Evolutionary conservation across 2,329 filamentous ascomycete species (phyloP).

Genomic region (Sporothrix variecibatus): DNA sequence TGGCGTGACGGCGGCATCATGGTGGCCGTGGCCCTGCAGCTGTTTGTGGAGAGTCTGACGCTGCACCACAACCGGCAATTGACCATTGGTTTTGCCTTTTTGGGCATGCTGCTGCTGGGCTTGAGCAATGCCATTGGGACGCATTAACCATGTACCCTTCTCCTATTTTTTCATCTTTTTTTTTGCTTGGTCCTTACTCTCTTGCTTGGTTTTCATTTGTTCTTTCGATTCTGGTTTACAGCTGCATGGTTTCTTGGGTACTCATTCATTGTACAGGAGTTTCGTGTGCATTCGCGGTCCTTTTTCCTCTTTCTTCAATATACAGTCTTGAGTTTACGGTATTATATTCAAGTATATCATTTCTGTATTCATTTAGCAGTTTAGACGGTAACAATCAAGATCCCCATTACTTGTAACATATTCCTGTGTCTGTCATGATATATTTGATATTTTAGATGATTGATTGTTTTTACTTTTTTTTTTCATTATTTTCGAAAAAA

Average conservation of each 20-base stretch:
- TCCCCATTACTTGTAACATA: no score
- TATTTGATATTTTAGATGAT: neutral
- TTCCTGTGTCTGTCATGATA: no score
- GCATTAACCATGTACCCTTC: conserved; percentile 46
- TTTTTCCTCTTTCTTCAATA: neutral
- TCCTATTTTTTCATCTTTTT: neutral
- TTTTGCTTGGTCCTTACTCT: neutral
- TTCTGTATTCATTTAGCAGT: no score
- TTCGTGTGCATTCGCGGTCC: neutral
- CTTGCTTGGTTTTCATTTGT: neutral
- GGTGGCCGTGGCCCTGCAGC: conserved; percentile 85
- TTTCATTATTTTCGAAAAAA: no score
- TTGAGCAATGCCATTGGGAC: conserved; percentile 80
- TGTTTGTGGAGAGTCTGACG: conserved; percentile 83
- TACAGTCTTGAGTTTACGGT: neutral
- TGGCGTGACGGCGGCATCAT: conserved; percentile 87
- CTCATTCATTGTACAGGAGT: neutral
- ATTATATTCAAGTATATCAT: neutral
- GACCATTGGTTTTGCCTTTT: conserved; percentile 77
- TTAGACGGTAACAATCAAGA: no score
- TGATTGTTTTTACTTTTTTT: neutral
- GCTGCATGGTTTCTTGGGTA: neutral
- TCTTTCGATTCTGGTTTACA: neutral
- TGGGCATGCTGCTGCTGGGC: conserved; percentile 86
- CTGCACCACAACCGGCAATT: conserved; percentile 77